Evolutionary conservation across 352 stramenopile genomes (phyloP).

Genomic region (Elongisporangium senticosum): DNA sequence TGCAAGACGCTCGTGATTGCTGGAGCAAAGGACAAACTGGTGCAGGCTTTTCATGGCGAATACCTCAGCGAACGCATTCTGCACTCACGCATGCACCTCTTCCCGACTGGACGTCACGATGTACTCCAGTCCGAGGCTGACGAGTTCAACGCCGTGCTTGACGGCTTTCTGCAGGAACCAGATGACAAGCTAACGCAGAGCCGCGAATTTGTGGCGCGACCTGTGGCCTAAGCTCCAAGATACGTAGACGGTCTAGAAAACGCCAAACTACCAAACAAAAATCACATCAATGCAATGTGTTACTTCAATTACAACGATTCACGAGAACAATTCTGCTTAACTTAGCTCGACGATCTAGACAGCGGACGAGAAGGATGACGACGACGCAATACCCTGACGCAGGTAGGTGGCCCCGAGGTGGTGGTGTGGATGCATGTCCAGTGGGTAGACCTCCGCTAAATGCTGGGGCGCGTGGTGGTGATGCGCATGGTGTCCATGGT

Average conservation of each 20-base stretch:
- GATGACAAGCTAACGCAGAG: conserved; percentile 84
- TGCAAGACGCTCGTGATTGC: conserved; percentile 83
- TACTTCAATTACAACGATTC: conserved; percentile 3
- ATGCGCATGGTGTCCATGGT: conserved; percentile 1
- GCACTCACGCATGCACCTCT: conserved; percentile 63
- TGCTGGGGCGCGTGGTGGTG: conserved; percentile 1
- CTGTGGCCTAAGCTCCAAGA: conserved; percentile 4
- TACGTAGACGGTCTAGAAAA: background rate
- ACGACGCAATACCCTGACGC: background rate
- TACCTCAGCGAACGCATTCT: conserved; percentile 86
- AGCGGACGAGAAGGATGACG: conserved; percentile 1
- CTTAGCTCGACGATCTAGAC: conserved; percentile 1
- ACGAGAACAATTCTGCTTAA: background rate
- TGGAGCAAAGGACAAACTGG: conserved; percentile 52
- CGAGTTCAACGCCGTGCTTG: conserved; percentile 57
- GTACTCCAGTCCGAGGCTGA: conserved; percentile 40
- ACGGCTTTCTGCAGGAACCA: conserved; percentile 58
- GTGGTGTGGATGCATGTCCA: conserved; percentile 1
- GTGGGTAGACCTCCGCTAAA: background rate
- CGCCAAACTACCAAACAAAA: background rate
- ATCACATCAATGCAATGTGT: background rate
- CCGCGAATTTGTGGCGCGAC: conserved; percentile 65
- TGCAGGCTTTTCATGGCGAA: conserved; percentile 66
- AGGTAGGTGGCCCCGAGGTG: background rate
- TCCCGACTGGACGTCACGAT: conserved; percentile 51